Conservation (phyloP, 106 monocot species). For the Dendrobium officinale region DNA sequence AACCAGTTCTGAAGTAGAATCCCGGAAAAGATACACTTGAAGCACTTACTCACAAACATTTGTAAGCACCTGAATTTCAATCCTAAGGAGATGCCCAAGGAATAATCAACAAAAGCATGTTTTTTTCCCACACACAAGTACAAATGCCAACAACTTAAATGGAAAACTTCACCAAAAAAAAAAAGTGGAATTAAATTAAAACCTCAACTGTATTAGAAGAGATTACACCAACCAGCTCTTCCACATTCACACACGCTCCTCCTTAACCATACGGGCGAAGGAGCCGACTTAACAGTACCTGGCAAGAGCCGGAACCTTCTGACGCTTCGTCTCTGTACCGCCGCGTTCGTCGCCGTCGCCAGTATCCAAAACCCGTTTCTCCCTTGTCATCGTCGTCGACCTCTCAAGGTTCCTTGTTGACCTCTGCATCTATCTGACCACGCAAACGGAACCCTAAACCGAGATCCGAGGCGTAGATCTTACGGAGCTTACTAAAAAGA, state of each 20-base stretch:
- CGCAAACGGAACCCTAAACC: constrained; percentile 1
- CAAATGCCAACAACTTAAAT: background rate
- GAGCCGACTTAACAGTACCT: constrained; percentile 3
- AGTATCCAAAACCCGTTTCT: constrained; percentile 16
- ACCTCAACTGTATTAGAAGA: background rate
- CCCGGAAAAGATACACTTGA: background rate
- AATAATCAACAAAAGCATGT: background rate
- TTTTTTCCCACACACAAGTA: background rate
- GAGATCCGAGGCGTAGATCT: constrained; percentile 4
- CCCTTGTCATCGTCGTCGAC: constrained; percentile 18
- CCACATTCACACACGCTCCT: background rate
- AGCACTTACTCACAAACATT: background rate
- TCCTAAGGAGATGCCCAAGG: background rate
- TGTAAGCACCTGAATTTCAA: background rate
- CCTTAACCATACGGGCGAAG: background rate
- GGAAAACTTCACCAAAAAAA: background rate
- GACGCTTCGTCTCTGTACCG: constrained; percentile 15
- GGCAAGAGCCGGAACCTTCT: constrained; percentile 20
- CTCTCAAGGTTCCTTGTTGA: constrained; percentile 10
- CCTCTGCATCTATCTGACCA: constrained; percentile 11
- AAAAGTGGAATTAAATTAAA: background rate
- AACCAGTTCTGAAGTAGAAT: background rate
- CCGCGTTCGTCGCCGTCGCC: constrained; percentile 6
- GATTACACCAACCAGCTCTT: background rate
- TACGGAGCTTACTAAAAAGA: background rate